Base-by-base conservation (phyloP, 805 yeast genomes). In the Hanseniaspora lachancei region DNA sequence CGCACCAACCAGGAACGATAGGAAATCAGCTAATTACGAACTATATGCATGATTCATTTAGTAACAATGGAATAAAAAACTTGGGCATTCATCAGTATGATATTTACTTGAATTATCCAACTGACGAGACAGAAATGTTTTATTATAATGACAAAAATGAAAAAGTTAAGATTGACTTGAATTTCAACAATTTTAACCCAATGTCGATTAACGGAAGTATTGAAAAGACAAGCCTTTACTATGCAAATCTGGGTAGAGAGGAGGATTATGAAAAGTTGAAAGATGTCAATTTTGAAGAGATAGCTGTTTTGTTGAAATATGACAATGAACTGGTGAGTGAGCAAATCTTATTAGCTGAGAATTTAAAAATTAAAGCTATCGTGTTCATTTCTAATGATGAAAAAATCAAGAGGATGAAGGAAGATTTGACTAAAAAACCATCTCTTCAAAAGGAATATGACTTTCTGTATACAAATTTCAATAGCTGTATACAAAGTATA, bases 1-100 rank as follows among this genome's bases (percentile, higher is more conserved):
- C 95, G 2, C 97, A 89, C 65, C 68, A 84, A 60, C 80, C 96
- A 0, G 97, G 97, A 3, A 83, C 97, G 2, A 77, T 80, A 16
- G 97, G 95, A 20, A 96, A 88, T 66, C 68, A 80, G 58, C 77
- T 91, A 0, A 69, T 89, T 39, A 82, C 88, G 1, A 73, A 76
- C 57, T 88, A 82, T 64, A 72, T 89, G 16, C 74, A 78, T 58
- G 77, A 76, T 24, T 77, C 78, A 49, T 79, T 85, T 68, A 65
- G 68, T 23, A 75, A 79, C 53, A 78, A 81, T 59, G 85, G 86
- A 1, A 58, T 89, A 21, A 69, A 71, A 32, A 58, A 68, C 2
- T 74, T 79, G 5, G 63, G 59, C 16, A 65, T 65, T 49, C 55
- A 62, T 9, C 81, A 79, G 44, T 75, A 78, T 48, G 70, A 72